Evolutionary conservation across 106 monocot species (phyloP), one percentile per base, ranked within the genome.

Genomic region (Dioscorea alata): DNA sequence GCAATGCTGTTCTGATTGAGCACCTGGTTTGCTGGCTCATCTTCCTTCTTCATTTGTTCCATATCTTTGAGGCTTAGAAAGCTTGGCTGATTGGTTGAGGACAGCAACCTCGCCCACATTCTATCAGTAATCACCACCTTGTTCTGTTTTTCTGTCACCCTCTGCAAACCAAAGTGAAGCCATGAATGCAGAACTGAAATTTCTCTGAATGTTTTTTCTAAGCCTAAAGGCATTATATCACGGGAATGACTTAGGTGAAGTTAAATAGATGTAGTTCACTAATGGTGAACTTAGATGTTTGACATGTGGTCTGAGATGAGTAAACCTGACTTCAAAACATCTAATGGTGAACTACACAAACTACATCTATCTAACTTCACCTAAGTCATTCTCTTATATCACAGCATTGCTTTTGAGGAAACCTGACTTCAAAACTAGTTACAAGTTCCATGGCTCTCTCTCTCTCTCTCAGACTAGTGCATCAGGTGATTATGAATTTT

Each of bases 41-140:
- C 18, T 35, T 33, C 33, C 13, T 69, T 69, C 52, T 58, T 69
- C 0, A 33, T 57, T 12, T 57, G 56, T 9, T 69, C 57, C 3
- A 62, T 28, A 13, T 33, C 62, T 15, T 52, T 51, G 3, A 4
- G 34, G 49, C 62, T 63, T 2, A 50, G 50, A 48, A 72, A 72
- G 18, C 71, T 72, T 5, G 60, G 71, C 49, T 70, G 70, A 16
- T 70, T 70, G 1, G 70, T 59, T 31, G 70, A 70, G 48, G 69
- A 69, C 14, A 69, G 70, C 8, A 70, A 19, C 21, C 70, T 57
- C 2, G 69, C 33, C 69, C 69, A 69, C 69, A 69, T 69, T 6
- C 69, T 33, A 5, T 69, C 69, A 4, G 70, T 70, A 20, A 70
- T 60, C 23, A 70, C 70, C 6, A 60, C 70, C 70, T 70, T 70